These are phyloP conservation scores for Mycena indigotica DNA, from an alignment of 768 basidiomycete species.

Conservation along the genomic window DNA sequence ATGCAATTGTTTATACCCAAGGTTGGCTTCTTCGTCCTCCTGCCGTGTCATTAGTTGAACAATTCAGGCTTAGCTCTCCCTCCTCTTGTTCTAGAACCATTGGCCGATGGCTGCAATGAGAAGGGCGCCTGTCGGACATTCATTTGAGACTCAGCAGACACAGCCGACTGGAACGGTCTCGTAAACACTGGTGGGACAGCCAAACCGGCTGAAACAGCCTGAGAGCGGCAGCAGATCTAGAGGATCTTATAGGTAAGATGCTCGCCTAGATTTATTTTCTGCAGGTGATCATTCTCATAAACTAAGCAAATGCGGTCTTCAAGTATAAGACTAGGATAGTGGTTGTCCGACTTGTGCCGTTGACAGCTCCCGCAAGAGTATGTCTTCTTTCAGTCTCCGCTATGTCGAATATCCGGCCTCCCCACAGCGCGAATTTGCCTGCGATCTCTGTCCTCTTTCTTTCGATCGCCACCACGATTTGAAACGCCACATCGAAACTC, in stretches of 20 bases:
- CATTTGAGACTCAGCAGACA: neutral
- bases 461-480: constrained; percentile 65
- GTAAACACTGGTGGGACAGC: neutral
- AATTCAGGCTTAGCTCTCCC: neutral
- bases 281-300: neutral
- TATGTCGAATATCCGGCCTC: constrained; percentile 43
- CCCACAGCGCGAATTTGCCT: constrained; percentile 46
- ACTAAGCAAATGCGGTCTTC: neutral
- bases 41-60: neutral
- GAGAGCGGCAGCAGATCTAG: neutral
- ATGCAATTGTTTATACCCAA: neutral
- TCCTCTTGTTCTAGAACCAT: neutral
- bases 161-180: neutral
- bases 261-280: neutral
- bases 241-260: neutral
- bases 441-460: constrained; percentile 55
- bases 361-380: neutral
- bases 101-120: neutral
- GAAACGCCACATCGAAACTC: constrained; percentile 62
- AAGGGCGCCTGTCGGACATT: neutral
- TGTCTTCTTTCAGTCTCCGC: constrained; percentile 10
- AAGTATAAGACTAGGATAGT: neutral
- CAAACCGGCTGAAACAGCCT: neutral
- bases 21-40: neutral
- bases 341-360: neutral